Base-by-base conservation (phyloP, 148 eudicot genomes). In the Cornus suecica region DNA sequence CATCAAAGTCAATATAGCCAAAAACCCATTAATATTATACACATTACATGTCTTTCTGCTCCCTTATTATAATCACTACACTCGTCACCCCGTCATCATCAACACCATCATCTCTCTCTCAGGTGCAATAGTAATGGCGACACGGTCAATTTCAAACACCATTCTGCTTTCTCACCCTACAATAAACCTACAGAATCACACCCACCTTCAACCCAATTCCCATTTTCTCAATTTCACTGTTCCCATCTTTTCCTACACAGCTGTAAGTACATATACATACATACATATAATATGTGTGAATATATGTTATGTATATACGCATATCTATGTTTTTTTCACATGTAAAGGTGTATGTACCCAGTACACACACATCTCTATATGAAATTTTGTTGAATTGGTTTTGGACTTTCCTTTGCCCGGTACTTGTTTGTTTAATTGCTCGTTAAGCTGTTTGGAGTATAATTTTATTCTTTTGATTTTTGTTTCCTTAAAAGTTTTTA, bases 1-100 rank as follows among this genome's bases (percentile, higher is more conserved):
- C 8, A 32, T 32, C 37, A 37, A 37, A 37, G 42, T 37, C 42
- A 37, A 37, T 37, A 37, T 37, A 8, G 8, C 42, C 42, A 37
- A 37, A 37, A 62, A 41, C 23, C 54, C 58, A 65, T 22, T 37
- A 37, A 37, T 6, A 6, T 6, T 32, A 32, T 32, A 32, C 9
- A 37, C 42, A 2, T 37, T 4, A 10, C 42, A 5, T 37, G 1
- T 37, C 42, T 37, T 37, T 37, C 42, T 37, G 9, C 9, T 37
- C 66, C 66, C 34, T 34, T 73, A 15, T 62, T 73, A 34, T 73
- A 73, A 62, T 6, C 56, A 15, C 16, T 31, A 8, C 16, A 62
- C 26, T 25, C 42, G 42, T 37, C 42, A 37, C 42, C n/a, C n/a
- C n/a, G n/a, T n/a, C 76, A 37, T n/a, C 52, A 72, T 23, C 48